Evolutionary conservation across 108 stramenopile genomes (phyloP), one percentile per base, ranked within the genome.

Genomic region (Pinguiococcus pyrenoidosus): DNA sequence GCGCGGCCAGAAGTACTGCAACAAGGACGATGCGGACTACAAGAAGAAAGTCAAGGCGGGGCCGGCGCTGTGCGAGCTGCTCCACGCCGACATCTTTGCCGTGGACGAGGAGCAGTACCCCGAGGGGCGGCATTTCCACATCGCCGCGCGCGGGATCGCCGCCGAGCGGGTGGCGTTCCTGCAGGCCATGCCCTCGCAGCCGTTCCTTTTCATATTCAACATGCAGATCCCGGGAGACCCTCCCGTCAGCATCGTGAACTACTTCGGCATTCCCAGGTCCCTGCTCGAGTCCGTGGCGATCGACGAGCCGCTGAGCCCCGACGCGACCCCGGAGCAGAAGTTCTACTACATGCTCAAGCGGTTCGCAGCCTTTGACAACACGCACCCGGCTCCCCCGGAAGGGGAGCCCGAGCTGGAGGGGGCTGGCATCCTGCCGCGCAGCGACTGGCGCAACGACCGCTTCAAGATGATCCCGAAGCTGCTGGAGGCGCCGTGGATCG

Each of bases 391-490:
- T 17, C 40, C 39, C 0, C 29, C 30, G 2, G 42, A 45, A 44
- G 55, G 45, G 25, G 26, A 44, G 35, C 45, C 36, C 4, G 55
- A 56, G 29, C 44, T 44, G 23, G 54, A 44, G 4, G 54, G 54
- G 0, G 54, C 44, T 12, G 55, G 55, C 5, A 44, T 44, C 8
- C 18, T 56, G 29, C 55, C 55, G 7, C 52, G 59, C 2, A 48
- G 60, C 10, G 61, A 63, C 30, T 66, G 66, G 33, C 54, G 68
- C 8, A 66, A 71, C 42, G 12, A 29, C 8, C 41, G 72, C 24
- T 69, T 73, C 33, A 75, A 75, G 59, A 51, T 75, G 30, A 73
- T 75, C 16, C 72, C 75, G 4, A 49, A 38, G 14, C 63, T 76
- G 30, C 52, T 42, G 3, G 70, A 73, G 14, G 75, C 66, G 14